A percentile compares a stretch with the other conserved stretches of the same genome.
These are phyloP conservation scores for Pascua sp. DNA, from an alignment of 1,284 basidiomycete genomes.

Conservation along the genomic window DNA sequence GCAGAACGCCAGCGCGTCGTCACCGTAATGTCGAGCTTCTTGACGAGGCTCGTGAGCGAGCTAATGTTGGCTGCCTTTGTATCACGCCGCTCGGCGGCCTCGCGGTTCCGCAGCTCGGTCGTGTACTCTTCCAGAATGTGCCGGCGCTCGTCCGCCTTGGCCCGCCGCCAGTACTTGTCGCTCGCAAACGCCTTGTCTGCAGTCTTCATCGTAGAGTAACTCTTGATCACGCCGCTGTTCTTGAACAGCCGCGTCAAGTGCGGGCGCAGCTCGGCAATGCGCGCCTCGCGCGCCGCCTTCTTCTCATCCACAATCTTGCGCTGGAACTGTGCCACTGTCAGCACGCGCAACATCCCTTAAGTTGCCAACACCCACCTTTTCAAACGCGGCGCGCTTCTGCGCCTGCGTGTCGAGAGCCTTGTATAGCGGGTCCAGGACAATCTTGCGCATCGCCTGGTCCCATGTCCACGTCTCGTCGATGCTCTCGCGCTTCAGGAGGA, in stretches of 20 bases:
- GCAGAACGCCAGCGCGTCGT: conserved; percentile 83
- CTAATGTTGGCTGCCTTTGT: conserved; percentile 69
- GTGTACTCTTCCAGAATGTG: conserved; percentile 88
- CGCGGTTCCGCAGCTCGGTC: conserved; percentile 71
- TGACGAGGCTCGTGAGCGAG: conserved; percentile 74
- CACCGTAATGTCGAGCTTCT: conserved; percentile 77
- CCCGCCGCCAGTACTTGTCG: conserved; percentile 83
- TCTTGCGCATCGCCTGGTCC: conserved; percentile 96
- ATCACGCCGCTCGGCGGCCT: conserved; percentile 66
- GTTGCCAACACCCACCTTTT: conserved; percentile 62
- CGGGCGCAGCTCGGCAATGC: conserved; percentile 75
- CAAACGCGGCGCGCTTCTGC: conserved; percentile 90
- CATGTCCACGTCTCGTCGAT: conserved; percentile 92
- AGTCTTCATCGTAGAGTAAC: conserved; percentile 81
- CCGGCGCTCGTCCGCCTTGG: conserved; percentile 74
- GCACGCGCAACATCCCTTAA: not conserved
- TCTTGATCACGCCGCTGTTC: conserved; percentile 77
- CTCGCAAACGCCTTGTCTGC: conserved; percentile 76
- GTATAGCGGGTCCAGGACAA: conserved; percentile 96
- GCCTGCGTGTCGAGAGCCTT: conserved; percentile 89
- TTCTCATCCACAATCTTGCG: conserved; percentile 59
- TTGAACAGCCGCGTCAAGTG: conserved; percentile 76
- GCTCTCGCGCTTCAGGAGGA: conserved; percentile 79
- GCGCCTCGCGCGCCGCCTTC: conserved; percentile 72
- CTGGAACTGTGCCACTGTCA: not conserved